Base-by-base conservation (phyloP, 495 filamentous ascomycete genomes). In the Hypoxylon fragiforme region DNA sequence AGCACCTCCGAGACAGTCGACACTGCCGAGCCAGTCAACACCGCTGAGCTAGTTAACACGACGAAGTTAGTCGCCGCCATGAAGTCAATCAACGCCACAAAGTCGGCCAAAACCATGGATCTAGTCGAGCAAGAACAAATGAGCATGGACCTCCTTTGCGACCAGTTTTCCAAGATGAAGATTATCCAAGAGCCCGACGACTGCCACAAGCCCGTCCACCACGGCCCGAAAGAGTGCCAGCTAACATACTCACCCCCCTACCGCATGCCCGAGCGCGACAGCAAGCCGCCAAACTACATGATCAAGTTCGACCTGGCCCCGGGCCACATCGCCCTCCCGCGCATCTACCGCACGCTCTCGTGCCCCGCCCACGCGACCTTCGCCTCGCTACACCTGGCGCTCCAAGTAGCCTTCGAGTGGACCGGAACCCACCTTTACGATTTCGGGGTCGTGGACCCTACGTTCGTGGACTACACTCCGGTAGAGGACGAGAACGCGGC, bases 391-490 rank as follows among this genome's bases (percentile, higher is more conserved):
- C 64, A 73, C 48, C 5, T 59, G 40, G 66, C 63, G 1, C 54
- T 74, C 12, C 63, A 69, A 43, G 43, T 60, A 22, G 66, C 64
- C 12, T 74, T 74, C 46, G 59, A 59, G 30, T 70, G 67, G 69
- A 46, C 24, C 9, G 9, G 24, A 4, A 28, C 24, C 24, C 24
- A 28, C 9, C 9, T 9, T 28, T 28, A 4, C 24, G 5, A 28
- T 28, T 28, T 28, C 24, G 24, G 5, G 5, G 24, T 28, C 24
- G 4, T 9, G 24, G 9, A 28, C 24, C 24, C 24, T 9, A 9
- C 4, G 5, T 28, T 28, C 9, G 24, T 28, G 24, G 5, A 4
- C 5, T 9, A 4, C 5, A 4, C 24, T 9, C 24, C 24, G 9
- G 24, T n/a, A n/a, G n/a, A n/a, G n/a, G n/a, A n/a, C n/a, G 9